Conservation (phyloP, 2,329 filamentous ascomycete genomes). For the Verticillium klebahnii region DNA sequence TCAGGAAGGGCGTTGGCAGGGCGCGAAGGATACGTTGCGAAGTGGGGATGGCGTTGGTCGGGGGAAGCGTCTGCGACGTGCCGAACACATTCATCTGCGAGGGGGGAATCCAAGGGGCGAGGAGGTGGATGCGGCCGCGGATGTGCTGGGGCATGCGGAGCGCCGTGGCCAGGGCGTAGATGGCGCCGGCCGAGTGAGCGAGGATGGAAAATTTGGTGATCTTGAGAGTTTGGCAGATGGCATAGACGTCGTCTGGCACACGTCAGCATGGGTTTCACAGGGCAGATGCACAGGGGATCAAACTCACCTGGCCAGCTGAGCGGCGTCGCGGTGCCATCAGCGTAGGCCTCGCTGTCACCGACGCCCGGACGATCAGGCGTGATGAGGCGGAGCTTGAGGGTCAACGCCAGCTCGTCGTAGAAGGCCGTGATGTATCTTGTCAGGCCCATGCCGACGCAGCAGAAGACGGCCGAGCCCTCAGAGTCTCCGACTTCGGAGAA, state of each 20-base stretch:
- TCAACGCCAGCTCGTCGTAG: slow-evolving; percentile 90
- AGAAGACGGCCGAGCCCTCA: slow-evolving; percentile 86
- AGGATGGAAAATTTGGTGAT: slow-evolving; percentile 96
- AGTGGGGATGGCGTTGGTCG: slow-evolving; percentile 81
- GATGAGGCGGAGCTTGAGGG: slow-evolving; percentile 82
- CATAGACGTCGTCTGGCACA: slow-evolving; percentile 69
- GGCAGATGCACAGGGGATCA: not conserved
- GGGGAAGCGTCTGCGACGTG: slow-evolving; percentile 67
- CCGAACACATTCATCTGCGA: slow-evolving; percentile 83
- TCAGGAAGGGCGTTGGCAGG: slow-evolving; percentile 83
- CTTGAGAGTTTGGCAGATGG: slow-evolving; percentile 86
- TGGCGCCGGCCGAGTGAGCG: slow-evolving; percentile 94
- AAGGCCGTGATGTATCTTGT: slow-evolving; percentile 96
- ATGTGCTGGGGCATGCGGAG: slow-evolving; percentile 95
- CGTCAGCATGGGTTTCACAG: slow-evolving; percentile 19
- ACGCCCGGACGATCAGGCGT: slow-evolving; percentile 93
- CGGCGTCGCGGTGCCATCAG: slow-evolving; percentile 77
- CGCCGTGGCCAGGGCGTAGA: slow-evolving; percentile 92
- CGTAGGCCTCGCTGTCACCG: slow-evolving; percentile 82
- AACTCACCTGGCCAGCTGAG: slow-evolving; percentile 85
- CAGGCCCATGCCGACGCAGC: slow-evolving; percentile 95
- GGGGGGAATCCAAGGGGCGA: slow-evolving; percentile 96
- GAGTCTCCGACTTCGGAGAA: slow-evolving; percentile 97
- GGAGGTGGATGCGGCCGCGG: slow-evolving; percentile 84
- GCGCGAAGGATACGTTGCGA: slow-evolving; percentile 88